Percentiles rank a stretch among this genome's conserved stretches.
phyloP scores from a whole-genome alignment of 768 basidiomycete species.

The Roridomyces roridus region DNA sequence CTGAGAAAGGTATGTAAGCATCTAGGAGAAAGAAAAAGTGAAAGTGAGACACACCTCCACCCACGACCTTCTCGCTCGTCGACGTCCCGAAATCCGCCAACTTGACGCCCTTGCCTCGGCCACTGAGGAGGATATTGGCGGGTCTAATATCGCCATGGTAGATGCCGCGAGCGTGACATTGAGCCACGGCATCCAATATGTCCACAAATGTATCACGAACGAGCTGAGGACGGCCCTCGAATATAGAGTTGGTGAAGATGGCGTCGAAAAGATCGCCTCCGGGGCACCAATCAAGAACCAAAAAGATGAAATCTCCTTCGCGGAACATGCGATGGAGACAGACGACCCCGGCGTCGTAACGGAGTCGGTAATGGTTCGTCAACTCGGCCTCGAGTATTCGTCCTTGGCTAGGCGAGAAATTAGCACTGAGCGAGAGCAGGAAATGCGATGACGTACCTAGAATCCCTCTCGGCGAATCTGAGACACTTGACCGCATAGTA shows the following conservation, averaged over 20 bases:
- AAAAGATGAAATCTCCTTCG: background rate
- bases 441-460: background rate
- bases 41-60: constrained; percentile 4
- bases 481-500: constrained; percentile 13
- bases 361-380: background rate
- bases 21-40: background rate
- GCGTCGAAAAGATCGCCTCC: background rate
- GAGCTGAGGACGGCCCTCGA: background rate
- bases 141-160: constrained; percentile 6
- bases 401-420: too few species aligned
- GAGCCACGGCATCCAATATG: background rate
- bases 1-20: background rate
- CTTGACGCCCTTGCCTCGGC: background rate
- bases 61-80: background rate
- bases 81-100: constrained; percentile 2
- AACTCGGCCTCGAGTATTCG: background rate
- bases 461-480: background rate
- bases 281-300: background rate
- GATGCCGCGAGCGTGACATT: background rate
- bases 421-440: too few species aligned
- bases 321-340: background rate
- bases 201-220: background rate
- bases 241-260: background rate
- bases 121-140: background rate
- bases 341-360: background rate